phyloP scores from a whole-genome alignment of 2,329 filamentous ascomycete species.

The Rutstroemia sp. region DNA sequence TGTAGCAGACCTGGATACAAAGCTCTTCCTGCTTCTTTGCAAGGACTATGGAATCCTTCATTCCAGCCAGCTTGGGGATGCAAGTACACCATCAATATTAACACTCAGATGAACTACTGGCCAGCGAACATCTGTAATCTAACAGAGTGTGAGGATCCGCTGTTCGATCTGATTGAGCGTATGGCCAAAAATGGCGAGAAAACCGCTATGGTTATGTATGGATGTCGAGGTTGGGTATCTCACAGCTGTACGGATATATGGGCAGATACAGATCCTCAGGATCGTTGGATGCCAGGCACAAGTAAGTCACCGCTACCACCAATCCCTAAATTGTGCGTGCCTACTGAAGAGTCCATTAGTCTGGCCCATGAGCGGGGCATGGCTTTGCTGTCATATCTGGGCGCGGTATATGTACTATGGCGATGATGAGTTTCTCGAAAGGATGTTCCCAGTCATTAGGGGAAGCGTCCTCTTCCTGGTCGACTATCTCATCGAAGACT shows the following conservation, averaged over 20 bases:
- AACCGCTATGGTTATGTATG: slow-evolving; percentile 28
- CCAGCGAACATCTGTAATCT: slow-evolving; percentile 27
- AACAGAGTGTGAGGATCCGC: slow-evolving; percentile 32
- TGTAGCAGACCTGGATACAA: slow-evolving; percentile 26
- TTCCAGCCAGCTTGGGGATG: slow-evolving; percentile 39
- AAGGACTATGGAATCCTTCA: slow-evolving; percentile 38
- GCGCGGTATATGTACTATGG: slow-evolving; percentile 34
- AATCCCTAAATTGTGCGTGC: background rate
- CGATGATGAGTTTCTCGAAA: slow-evolving; percentile 26
- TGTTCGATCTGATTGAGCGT: slow-evolving; percentile 35
- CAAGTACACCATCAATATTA: slow-evolving; percentile 46
- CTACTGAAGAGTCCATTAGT: slow-evolving; percentile 4
- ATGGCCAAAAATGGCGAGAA: slow-evolving; percentile 29
- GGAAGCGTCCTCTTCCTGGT: slow-evolving; percentile 29
- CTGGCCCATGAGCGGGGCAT: slow-evolving; percentile 36
- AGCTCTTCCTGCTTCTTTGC: slow-evolving; percentile 36
- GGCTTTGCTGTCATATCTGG: slow-evolving; percentile 35
- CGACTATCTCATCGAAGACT: slow-evolving; percentile 30
- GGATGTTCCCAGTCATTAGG: slow-evolving; percentile 27
- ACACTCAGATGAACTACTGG: slow-evolving; percentile 49
- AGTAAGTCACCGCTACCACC: slow-evolving; percentile 13
- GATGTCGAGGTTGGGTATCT: slow-evolving; percentile 25
- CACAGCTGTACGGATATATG: slow-evolving; percentile 31
- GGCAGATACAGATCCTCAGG: slow-evolving; percentile 30
- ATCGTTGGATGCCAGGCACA: slow-evolving; percentile 28